These are phyloP conservation scores for Penicillium atrosanguineum DNA, from an alignment of 495 filamentous ascomycete genomes.

Conservation along the genomic window DNA sequence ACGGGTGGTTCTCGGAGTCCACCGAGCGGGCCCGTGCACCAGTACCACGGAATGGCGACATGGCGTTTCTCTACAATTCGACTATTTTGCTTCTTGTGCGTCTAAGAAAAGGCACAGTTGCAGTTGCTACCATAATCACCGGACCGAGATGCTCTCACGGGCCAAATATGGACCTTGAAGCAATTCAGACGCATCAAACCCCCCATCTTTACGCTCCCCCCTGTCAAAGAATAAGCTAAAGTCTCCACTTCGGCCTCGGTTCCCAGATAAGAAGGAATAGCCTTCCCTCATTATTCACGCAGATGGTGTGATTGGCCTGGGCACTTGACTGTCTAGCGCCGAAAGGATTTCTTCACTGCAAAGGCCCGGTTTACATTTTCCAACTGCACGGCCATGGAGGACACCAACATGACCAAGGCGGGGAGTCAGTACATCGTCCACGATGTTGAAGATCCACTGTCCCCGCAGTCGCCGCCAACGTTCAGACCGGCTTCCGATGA, in stretches of 20 bases:
- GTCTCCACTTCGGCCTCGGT: slow-evolving; percentile 1
- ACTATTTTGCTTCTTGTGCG: too few species aligned
- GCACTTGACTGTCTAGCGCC: background rate
- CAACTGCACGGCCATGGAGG: slow-evolving; percentile 9
- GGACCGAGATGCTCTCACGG: too few species aligned
- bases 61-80: too few species aligned
- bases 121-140: too few species aligned
- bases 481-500: slow-evolving; percentile 7
- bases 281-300: slow-evolving; percentile 13
- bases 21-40: too few species aligned
- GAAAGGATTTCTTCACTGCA: background rate
- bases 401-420: background rate
- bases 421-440: slow-evolving; percentile 14
- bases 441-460: slow-evolving; percentile 20
- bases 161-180: too few species aligned
- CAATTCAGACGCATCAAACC: too few species aligned
- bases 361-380: background rate
- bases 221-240: background rate
- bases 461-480: slow-evolving; percentile 1
- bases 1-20: too few species aligned
- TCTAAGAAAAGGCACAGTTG: too few species aligned
- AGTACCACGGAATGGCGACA: too few species aligned
- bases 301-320: slow-evolving; percentile 20
- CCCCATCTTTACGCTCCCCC: too few species aligned
- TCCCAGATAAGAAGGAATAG: slow-evolving; percentile 10